Evolutionary conservation across 2,329 filamentous ascomycete species (phyloP), one percentile per base, ranked within the genome.

Genomic region (Paecilomyces variotii): DNA sequence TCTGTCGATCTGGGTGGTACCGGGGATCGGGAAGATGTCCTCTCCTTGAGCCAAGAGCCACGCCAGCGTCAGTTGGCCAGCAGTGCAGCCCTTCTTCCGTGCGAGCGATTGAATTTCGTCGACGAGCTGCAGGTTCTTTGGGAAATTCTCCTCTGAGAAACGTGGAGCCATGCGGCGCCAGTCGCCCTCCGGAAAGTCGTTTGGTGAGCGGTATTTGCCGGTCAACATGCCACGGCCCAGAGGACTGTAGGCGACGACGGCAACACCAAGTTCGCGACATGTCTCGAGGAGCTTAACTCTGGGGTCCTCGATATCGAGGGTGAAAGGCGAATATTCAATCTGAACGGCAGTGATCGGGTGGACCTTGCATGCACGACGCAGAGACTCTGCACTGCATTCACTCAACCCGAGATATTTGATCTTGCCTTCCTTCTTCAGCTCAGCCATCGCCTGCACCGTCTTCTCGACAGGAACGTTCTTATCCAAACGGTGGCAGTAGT

Each of bases 141-240:
- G 24, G 50, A 52, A 52, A 11, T 26, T 52, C 4, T 52, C 24
- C 14, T 11, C 24, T 28, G 24, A 28, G 50, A 52, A 26, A 7
- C 50, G 50, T 5, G 26, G 50, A 28, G 12, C 24, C 10, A 26
- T 9, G 50, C 50, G 50, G 24, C 50, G 50, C 24, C 26, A 26
- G 50, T 52, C 19, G 12, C 26, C 50, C 24, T 26, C n/a, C 2
- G 50, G 50, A 52, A 52, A 28, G 14, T 52, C 50, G 24, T 52
- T 24, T 9, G 26, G 50, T n/a, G 50, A 26, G 24, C 50, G 50
- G 11, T 81, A 78, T 4, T 70, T 67, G 2, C 83, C 83, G 0
- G 81, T 80, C 26, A 87, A 65, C 60, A 87, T 70, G 9, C 85
- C 84, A 1, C 84, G 78, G 1, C 83, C 84, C 1, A 88, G 77